Base-by-base conservation (phyloP, 352 stramenopile genomes). In the Pythium utonaiense region DNA sequence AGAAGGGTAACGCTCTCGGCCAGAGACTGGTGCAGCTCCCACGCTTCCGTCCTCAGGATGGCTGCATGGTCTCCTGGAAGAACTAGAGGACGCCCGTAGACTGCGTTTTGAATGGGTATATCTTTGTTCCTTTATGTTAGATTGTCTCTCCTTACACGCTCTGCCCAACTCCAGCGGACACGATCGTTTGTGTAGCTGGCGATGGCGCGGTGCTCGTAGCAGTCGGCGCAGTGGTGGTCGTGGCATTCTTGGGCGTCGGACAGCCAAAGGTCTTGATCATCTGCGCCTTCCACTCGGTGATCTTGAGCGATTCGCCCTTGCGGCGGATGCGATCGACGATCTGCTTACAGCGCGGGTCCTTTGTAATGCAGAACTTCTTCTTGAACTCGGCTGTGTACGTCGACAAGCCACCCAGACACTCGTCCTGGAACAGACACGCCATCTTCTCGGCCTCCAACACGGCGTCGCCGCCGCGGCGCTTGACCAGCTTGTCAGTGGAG, bases 21-120 rank as follows among this genome's bases (percentile, higher is more conserved):
- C 57, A 86, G 61, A 82, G 75, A 47, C 69, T 95, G 27, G 86
- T 91, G 44, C 77, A 74, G 28, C 66, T 84, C 40, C 83, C 84
- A 54, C 71, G 66, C 28, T 60, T 93, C 13, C 72, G 83, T 8
- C 83, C 83, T 13, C 77, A 91, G 58, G 78, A 93, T 31, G 83
- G 83, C 21, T 95, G 78, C 57, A 82, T 80, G 81, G 83, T 80
- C n/a, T 65, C 72, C 30, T 91, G 77, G 78, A 88, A 89, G 64
- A 77, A 72, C 53, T 88, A 82, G 52, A 33, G 5, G 28, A 9
- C 28, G 28, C 28, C 9, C 5, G 28, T 33, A 33, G 28, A 33
- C 28, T 33, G 28, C 9, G 28, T 33, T 33, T 33, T 33, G 28
- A 33, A 33, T 33, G 28, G 28, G 21, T 47, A 47, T 47, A 47